Percentiles rank a stretch among this genome's conserved stretches.
phyloP scores from a whole-genome alignment of 1,284 basidiomycete species.

The Fomitopsis palustris region DNA sequence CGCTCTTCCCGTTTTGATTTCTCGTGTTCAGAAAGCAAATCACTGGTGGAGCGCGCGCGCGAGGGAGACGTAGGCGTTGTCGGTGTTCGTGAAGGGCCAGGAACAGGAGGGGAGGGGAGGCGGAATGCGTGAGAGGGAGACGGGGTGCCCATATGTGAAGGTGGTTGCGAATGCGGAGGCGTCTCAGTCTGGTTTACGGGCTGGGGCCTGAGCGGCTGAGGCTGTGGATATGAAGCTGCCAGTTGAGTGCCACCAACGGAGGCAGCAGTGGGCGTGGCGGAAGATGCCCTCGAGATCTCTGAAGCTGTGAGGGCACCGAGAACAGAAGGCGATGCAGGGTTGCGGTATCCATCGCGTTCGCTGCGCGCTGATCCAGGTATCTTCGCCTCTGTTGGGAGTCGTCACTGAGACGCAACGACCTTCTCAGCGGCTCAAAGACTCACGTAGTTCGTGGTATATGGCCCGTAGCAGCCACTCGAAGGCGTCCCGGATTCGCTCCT shows the following conservation, averaged over 20 bases:
- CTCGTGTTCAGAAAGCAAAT: conserved; percentile 49
- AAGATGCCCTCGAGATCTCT: conserved; percentile 45
- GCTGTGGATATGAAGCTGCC: conserved; percentile 12
- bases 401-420: background rate
- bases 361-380: conserved; percentile 28
- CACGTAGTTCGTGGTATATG: conserved; percentile 52
- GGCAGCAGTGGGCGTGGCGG: conserved; percentile 47
- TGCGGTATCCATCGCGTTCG: conserved; percentile 47
- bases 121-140: conserved; percentile 15
- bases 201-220: conserved; percentile 25
- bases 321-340: conserved; percentile 68
- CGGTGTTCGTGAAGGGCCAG: conserved; percentile 11
- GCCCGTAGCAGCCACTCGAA: conserved; percentile 67
- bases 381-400: conserved; percentile 5
- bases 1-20: conserved; percentile 31
- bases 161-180: background rate
- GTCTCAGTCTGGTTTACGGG: conserved; percentile 2
- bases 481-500: conserved; percentile 57
- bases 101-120: conserved; percentile 10
- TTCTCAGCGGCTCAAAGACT: conserved; percentile 18
- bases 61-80: conserved; percentile 38
- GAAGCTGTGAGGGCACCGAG: conserved; percentile 48
- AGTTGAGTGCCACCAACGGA: conserved; percentile 33
- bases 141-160: conserved; percentile 6
- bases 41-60: conserved; percentile 52